Evolutionary conservation across 2,329 filamentous ascomycete genomes (phyloP), one percentile per base, ranked within the genome.

Genomic region (Ilyonectria mors-panacis): DNA sequence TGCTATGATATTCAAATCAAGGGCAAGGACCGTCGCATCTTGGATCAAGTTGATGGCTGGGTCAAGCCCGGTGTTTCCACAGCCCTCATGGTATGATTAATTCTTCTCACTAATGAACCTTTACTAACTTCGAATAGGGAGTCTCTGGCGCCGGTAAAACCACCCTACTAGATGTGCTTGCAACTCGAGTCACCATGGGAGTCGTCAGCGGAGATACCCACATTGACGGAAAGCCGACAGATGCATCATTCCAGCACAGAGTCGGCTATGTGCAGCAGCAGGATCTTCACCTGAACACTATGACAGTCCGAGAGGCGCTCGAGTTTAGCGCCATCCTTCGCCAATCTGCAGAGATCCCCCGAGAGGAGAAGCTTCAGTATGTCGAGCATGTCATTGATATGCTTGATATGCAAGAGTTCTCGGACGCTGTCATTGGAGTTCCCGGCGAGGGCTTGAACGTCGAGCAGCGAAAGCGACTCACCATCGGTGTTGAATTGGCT

Each of bases 141-240:
- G 90, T 91, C 6, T 91, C 89, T 51, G 92, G 92, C 69, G 92
- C 92, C 26, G 92, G 92, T 45, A 94, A 94, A 77, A 94, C 92
- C 0, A 94, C 92, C 1, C 84, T 94, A 15, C 82, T 94, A 19
- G 91, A 94, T 78, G 90, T 92, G 4, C 85, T 94, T 50, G 92
- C 92, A 17, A 91, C 88, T 45, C 90, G 92, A 74, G 89, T 91
- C 2, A 93, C 91, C 1, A 92, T 93, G 87, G 92, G 92, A 76
- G 87, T 93, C 35, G 89, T 94, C 13, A 86, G 85, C 23, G 92
- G 92, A 60, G 87, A 93, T 67, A 93, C 93, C 82, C 80, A 91
- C 21, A 90, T 93, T 13, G 90, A 93, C 70, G 91, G 91, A 5
- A 84, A 83, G 21, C 87, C 86, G 48, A 87, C 89, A 21, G 91